A percentile compares a stretch with the other conserved stretches of the same genome.
phyloP scores from a whole-genome alignment of 2,329 filamentous ascomycete species.

The Stagonosporopsis tanaceti region DNA sequence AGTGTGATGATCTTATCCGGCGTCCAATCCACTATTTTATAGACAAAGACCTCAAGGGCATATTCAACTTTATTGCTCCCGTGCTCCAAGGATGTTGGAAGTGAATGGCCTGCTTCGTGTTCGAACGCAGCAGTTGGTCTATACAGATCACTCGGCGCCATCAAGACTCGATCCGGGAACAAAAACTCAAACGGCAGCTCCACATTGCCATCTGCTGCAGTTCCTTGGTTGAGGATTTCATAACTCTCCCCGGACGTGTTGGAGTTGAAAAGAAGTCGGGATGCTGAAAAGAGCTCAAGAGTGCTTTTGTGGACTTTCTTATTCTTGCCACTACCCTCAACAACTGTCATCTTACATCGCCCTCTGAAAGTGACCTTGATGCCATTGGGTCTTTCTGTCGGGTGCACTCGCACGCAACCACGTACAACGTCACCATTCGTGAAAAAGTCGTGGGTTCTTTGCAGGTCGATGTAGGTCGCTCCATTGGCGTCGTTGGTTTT shows the following conservation, averaged over 20 bases:
- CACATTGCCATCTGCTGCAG: background rate
- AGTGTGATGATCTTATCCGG: background rate
- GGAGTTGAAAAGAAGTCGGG: background rate
- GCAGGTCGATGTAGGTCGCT: background rate
- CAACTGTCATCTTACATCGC: background rate
- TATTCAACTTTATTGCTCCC: background rate
- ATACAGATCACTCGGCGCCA: background rate
- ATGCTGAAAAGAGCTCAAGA: background rate
- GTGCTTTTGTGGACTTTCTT: background rate
- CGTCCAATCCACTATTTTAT: background rate
- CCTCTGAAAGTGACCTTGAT: background rate
- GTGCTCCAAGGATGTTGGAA: slow-evolving; percentile 1
- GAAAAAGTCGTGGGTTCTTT: background rate
- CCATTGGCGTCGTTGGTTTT: background rate
- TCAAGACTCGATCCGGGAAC: background rate
- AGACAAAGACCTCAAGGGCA: background rate
- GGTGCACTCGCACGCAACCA: background rate
- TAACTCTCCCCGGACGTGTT: background rate
- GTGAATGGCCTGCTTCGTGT: background rate
- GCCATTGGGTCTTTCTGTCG: background rate
- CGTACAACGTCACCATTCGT: background rate
- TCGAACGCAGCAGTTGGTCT: slow-evolving; percentile 2
- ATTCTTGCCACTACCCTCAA: background rate
- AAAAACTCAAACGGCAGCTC: background rate
- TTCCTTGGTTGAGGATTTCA: background rate